These are phyloP conservation scores for Ogataea methanolica DNA, from an alignment of 805 yeast species.

Conservation along the genomic window DNA sequence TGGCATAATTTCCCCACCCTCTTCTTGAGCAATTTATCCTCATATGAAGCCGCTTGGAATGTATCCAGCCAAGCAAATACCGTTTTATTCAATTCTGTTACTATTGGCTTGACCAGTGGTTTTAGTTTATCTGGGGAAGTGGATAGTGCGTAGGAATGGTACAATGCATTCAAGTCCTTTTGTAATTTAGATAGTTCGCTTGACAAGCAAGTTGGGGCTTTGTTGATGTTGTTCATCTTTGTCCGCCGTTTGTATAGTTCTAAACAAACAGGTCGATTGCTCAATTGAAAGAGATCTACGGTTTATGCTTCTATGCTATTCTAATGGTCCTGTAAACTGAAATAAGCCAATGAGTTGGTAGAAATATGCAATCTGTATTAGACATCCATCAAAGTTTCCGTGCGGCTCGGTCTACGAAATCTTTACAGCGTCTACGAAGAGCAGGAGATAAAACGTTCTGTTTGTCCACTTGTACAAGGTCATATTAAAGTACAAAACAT, in stretches of 20 bases:
- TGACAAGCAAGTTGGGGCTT: not conserved
- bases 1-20: conserved; percentile 7
- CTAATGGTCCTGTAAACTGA: too few relatives aligned
- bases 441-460: not conserved
- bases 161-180: not conserved
- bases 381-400: too few relatives aligned
- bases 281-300: too few relatives aligned
- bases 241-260: too few relatives aligned
- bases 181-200: conserved; percentile 5
- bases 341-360: too few relatives aligned
- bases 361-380: too few relatives aligned
- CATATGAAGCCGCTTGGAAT: not conserved
- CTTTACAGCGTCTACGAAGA: too few relatives aligned
- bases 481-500: not conserved
- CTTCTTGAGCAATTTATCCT: not conserved
- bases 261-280: too few relatives aligned
- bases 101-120: conserved; percentile 1
- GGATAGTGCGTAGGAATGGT: conserved; percentile 6
- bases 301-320: too few relatives aligned
- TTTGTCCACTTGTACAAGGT: not conserved
- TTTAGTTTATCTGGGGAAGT: conserved; percentile 3
- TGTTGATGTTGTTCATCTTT: too few relatives aligned
- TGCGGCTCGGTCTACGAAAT: too few relatives aligned
- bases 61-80: conserved; percentile 1
- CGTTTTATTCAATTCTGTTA: conserved; percentile 3